Evolutionary conservation across 768 basidiomycete genomes (phyloP), one percentile per base, ranked within the genome.

Genomic region (Serendipita sp.): DNA sequence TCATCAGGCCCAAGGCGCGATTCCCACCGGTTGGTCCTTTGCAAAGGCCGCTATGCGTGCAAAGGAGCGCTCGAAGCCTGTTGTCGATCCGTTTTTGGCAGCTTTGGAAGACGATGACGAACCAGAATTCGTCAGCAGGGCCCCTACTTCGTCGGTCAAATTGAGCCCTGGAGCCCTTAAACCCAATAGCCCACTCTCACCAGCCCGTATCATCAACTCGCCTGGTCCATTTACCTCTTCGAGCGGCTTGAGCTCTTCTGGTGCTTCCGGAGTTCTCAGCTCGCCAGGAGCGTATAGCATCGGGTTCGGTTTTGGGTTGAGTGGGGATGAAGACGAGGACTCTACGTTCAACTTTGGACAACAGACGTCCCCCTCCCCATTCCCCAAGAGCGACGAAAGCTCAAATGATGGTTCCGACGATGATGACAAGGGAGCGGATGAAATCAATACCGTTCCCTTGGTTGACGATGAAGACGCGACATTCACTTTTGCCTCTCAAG

Each of bases 261-360:
- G 48, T n/a, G 48, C 48, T 18, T 51, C 48, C 5, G 48, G 48
- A 18, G 48, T 51, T 5, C 48, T 51, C 56, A 60, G 56, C 56
- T 60, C 56, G 10, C 56, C 56, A 28, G 56, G 56, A n/a, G 56
- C 36, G 10, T 60, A 34, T 30, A 60, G 56, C 18, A 60, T 60
- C 2, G 56, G 56, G 4, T 60, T 60, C n/a, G 56, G 56, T 8
- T 60, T 60, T 36, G 56, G 56, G 8, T 36, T 60, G 10, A 60
- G 56, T 35, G 56, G 28, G 4, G 56, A 60, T 30, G 56, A 60
- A 30, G 56, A 60, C 18, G 56, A 60, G 56, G 56, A 60, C 34
- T 60, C 56, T 1, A 60, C 18, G 8, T 60, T 60, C 56, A 60
- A 60, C 28, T 60, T 60, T 32, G 56, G 56, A 16, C 56, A 60